Base-by-base conservation (phyloP, 2,329 filamentous ascomycete genomes). In the Aureobasidium vineae region DNA sequence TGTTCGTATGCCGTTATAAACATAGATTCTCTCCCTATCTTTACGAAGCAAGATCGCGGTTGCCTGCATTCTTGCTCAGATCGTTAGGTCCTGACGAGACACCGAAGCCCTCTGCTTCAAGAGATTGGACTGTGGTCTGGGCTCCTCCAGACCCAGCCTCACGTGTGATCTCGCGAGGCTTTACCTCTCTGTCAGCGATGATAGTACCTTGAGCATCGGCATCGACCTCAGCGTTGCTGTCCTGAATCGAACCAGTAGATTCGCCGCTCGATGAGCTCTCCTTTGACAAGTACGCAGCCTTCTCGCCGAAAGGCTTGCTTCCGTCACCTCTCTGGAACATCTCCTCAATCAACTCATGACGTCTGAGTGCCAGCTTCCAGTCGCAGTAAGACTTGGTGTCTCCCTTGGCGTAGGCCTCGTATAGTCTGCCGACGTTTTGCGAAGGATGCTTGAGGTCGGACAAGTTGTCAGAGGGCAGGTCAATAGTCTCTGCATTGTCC, bases 141-240 rank as follows among this genome's bases (percentile, higher is more conserved):
- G 31, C 16, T 1, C 49, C 38, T 23, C 43, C 57, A 2, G 28
- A 4, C 2, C 57, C 43, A 26, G 79, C 76, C 52, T 83, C 78
- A 56, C 77, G 77, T 38, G 82, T 79, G 52, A 84, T 77, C 72
- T 87, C 83, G 71, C 84, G 82, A 31, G 85, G 81, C 76, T 85
- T 85, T 67, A 81, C 79, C 31, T 79, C 80, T 75, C 85, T 84
- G 75, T 85, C 79, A 33, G 79, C 79, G 57, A 83, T 78, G 65
- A 81, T 80, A 53, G 79, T 75, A 49, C 80, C 79, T 69, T 84
- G 81, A 43, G 84, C 83, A 63, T 63, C 59, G n/a, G 56, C 56
- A 19, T 60, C 56, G 23, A 60, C 40, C 26, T 59, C 54, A 0
- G 54, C 54, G 66, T 80, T 78, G 41, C 78, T 74, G 43, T 80